A percentile compares a stretch with the other conserved stretches of the same genome.
These are phyloP conservation scores for Talaromyces sp. DNA, from an alignment of 2,329 filamentous ascomycete species.

Conservation along the genomic window DNA sequence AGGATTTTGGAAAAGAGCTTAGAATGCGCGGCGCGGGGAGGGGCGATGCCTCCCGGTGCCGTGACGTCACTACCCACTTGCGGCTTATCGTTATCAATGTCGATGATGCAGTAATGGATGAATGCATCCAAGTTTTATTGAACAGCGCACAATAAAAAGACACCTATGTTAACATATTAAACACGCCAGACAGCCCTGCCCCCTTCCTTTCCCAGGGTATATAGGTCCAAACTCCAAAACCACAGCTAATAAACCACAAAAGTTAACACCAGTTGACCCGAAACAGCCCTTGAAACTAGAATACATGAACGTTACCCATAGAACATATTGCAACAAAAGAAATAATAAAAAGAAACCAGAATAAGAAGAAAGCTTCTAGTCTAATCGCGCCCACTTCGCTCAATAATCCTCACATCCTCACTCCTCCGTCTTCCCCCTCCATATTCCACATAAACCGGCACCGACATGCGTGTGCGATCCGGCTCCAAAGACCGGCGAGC, in stretches of 20 bases:
- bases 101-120: background rate
- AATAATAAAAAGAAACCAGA: background rate
- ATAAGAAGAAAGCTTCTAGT: background rate
- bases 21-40: too few relatives aligned
- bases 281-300: background rate
- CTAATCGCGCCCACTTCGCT: background rate
- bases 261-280: background rate
- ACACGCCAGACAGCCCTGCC: background rate
- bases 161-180: background rate
- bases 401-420: conserved; percentile 1
- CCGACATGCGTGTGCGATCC: background rate
- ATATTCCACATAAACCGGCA: conserved; percentile 4
- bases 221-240: background rate
- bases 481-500: conserved; percentile 1
- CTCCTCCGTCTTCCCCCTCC: background rate
- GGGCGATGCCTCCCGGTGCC: conserved; percentile 3
- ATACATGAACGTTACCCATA: background rate
- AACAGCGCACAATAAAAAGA: background rate
- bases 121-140: background rate
- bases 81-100: background rate
- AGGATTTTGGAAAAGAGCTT: too few relatives aligned
- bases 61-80: conserved; percentile 8
- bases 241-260: background rate
- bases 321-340: background rate
- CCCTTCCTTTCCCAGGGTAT: background rate